Evolutionary conservation across 2,329 filamentous ascomycete genomes (phyloP).

Genomic region (Pseudofabraea citricarpa): DNA sequence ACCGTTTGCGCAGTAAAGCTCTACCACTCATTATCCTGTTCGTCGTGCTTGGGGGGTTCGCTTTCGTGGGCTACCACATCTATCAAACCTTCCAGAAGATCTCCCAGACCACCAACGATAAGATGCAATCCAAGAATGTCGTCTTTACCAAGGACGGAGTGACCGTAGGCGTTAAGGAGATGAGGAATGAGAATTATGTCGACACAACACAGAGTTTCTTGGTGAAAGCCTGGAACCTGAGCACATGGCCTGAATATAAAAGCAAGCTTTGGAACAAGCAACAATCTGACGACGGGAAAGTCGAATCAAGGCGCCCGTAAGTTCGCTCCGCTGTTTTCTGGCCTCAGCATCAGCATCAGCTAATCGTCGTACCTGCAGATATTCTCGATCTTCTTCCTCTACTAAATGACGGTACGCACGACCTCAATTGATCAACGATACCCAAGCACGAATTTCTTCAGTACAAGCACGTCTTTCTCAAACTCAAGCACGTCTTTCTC

Average conservation of each 20-base stretch:
- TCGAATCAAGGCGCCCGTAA: slow-evolving; percentile 22
- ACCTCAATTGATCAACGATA: no score
- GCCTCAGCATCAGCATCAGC: background rate
- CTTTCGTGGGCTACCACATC: slow-evolving; percentile 67
- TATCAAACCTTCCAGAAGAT: slow-evolving; percentile 65
- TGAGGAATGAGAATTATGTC: slow-evolving; percentile 65
- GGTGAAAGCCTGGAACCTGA: slow-evolving; percentile 61
- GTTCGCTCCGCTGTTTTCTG: slow-evolving; percentile 4
- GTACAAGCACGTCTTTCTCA: no score
- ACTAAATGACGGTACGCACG: no score
- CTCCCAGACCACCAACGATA: slow-evolving; percentile 57
- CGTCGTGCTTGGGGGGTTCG: slow-evolving; percentile 48
- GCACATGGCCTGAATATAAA: slow-evolving; percentile 29
- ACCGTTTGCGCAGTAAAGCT: slow-evolving; percentile 38
- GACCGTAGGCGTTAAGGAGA: slow-evolving; percentile 65
- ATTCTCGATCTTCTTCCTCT: no score
- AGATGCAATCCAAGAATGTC: slow-evolving; percentile 72
- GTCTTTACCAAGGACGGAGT: slow-evolving; percentile 71
- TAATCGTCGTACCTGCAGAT: no score
- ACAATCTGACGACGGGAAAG: slow-evolving; percentile 25
- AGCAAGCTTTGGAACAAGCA: slow-evolving; percentile 32
- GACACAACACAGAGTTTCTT: slow-evolving; percentile 67
- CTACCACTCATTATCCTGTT: slow-evolving; percentile 64
- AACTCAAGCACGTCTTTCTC: no score
- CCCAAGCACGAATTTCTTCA: no score